phyloP scores from a whole-genome alignment of 164 flowering plant genomes.

The Aristolochia contorta region DNA sequence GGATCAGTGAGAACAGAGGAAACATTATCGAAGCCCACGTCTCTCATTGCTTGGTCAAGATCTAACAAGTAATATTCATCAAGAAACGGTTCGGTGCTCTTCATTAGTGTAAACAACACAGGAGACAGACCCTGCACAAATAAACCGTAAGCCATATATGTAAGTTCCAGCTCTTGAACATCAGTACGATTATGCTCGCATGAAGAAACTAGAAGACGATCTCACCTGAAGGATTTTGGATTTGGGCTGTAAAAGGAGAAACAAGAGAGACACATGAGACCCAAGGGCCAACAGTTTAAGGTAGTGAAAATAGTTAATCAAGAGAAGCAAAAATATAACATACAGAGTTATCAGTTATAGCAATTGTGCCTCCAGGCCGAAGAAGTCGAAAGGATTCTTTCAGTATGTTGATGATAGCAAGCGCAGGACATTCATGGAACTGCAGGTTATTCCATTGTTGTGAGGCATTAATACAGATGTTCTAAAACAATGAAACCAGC shows the following conservation, averaged over 20 bases:
- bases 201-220: not conserved
- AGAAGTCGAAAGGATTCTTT: slow-evolving; percentile 60
- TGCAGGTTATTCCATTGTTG: slow-evolving; percentile 11
- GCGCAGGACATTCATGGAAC: slow-evolving; percentile 65
- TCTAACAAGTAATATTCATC: slow-evolving; percentile 63
- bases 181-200: no score
- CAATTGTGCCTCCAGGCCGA: slow-evolving; percentile 63
- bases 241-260: slow-evolving; percentile 45
- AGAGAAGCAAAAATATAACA: not conserved
- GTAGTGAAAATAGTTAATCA: not conserved
- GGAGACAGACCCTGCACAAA: slow-evolving; percentile 47
- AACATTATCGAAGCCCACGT: slow-evolving; percentile 44
- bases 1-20: slow-evolving; percentile 42
- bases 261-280: not conserved
- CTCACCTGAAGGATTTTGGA: slow-evolving; percentile 63
- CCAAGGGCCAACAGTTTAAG: not conserved
- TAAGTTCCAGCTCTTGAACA: not conserved
- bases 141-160: not conserved
- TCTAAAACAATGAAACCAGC: no score
- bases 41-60: slow-evolving; percentile 40
- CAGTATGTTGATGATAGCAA: slow-evolving; percentile 36
- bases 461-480: no score
- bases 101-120: slow-evolving; percentile 57
- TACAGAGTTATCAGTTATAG: slow-evolving; percentile 54
- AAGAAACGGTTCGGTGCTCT: slow-evolving; percentile 71